These are phyloP conservation scores for Geranomyces michiganensis DNA, from an alignment of 192 early-diverging fungal species.

Conservation along the genomic window DNA sequence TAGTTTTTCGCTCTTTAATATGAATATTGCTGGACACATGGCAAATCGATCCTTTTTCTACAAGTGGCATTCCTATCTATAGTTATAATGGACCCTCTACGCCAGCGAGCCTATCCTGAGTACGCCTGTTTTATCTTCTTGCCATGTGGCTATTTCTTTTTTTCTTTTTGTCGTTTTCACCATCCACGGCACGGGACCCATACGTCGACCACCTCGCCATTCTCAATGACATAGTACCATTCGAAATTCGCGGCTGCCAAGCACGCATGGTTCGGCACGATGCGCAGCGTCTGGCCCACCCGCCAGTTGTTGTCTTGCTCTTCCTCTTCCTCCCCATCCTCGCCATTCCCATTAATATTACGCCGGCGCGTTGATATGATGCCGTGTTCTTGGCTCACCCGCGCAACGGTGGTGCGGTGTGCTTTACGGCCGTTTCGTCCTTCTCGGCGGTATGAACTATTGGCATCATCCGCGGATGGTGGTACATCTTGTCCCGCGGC, in stretches of 20 bases:
- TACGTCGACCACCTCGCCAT: slow-evolving; percentile 24
- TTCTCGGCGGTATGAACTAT: no score
- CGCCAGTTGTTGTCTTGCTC: not conserved
- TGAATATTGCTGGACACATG: no score
- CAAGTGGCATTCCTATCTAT: no score
- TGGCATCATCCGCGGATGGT: not conserved
- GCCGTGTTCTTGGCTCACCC: slow-evolving; percentile 31
- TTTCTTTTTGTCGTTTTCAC: not conserved
- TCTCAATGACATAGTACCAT: slow-evolving; percentile 30
- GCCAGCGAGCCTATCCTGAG: no score
- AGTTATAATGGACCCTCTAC: no score
- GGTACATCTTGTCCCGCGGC: not conserved
- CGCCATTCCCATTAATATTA: no score
- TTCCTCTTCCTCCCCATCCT: slow-evolving; percentile 8
- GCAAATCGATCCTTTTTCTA: no score
- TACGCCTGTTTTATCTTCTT: no score
- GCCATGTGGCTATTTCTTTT: no score
- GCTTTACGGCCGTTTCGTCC: no score
- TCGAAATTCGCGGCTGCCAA: slow-evolving; percentile 29
- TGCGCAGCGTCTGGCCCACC: slow-evolving; percentile 7
- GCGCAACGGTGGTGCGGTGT: slow-evolving; percentile 6
- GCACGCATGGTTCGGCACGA: slow-evolving; percentile 30
- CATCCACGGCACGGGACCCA: slow-evolving; percentile 33
- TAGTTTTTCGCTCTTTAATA: no score
- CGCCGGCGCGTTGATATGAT: slow-evolving; percentile 9